Conservation (phyloP, 1,284 basidiomycete species). For the Kwoniella shivajii region DNA sequence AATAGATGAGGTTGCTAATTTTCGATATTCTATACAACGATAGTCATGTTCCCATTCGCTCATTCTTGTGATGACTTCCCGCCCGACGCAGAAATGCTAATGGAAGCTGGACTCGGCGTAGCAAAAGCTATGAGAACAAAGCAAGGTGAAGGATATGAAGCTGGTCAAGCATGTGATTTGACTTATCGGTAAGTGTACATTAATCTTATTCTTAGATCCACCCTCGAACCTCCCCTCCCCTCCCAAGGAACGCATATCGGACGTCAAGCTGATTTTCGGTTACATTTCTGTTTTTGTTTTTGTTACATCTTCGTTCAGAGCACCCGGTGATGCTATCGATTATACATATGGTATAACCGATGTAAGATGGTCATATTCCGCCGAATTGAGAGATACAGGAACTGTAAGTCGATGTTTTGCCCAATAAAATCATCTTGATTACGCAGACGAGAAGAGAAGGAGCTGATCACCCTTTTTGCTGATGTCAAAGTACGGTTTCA, state of each 20-base stretch:
- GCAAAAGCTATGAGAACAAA: slow-evolving; percentile 63
- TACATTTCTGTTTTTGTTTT: background rate
- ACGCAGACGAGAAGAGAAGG: too few relatives aligned
- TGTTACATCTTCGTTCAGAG: slow-evolving; percentile 23
- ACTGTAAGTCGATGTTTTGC: slow-evolving; percentile 60
- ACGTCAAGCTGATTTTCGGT: too few relatives aligned
- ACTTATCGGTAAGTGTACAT: slow-evolving; percentile 61
- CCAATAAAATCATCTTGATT: too few relatives aligned
- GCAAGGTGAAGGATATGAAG: slow-evolving; percentile 63
- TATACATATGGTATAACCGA: slow-evolving; percentile 69
- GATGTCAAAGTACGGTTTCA: slow-evolving; percentile 68
- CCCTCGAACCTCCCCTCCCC: background rate
- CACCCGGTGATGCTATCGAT: slow-evolving; percentile 72
- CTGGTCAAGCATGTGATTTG: slow-evolving; percentile 68
- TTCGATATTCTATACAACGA: too few relatives aligned
- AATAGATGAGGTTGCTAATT: too few relatives aligned
- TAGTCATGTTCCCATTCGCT: slow-evolving; percentile 68
- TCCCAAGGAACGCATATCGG: too few relatives aligned
- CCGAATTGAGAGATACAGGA: slow-evolving; percentile 78
- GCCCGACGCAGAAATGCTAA: slow-evolving; percentile 76
- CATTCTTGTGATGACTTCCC: slow-evolving; percentile 69
- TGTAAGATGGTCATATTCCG: slow-evolving; percentile 74
- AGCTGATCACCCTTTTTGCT: background rate
- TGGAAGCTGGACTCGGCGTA: slow-evolving; percentile 75
- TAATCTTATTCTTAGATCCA: background rate